Base-by-base conservation (phyloP, 176 grass and related monocot species). In the Miscanthus lutarioriparius region DNA sequence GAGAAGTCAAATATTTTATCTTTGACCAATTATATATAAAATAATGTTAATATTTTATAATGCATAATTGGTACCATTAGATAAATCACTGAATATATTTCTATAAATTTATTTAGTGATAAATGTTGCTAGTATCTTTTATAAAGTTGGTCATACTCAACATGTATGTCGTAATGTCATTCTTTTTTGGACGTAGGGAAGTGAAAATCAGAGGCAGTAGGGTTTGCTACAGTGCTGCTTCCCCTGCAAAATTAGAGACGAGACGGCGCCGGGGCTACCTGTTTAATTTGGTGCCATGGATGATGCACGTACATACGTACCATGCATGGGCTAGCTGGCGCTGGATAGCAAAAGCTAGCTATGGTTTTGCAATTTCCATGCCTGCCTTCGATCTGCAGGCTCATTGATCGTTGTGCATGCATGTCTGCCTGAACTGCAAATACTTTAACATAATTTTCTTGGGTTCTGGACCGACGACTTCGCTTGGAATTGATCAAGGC, bases 391-490 rank as follows among this genome's bases (percentile, higher is more conserved):
- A n/a, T 5, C 0, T 10, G 59, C 80, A 73, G 73, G 36, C 72
- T 8, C 41, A 77, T 75, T 56, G 25, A 86, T 73, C 76, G 84
- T 1, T 66, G 38, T 20, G 26, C 76, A 79, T 79, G 62, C 64
- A 67, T 88, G 74, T 33, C 83, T 87, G 67, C 81, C 39, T 56
- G 35, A 3, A 59, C 53, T 22, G 53, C 39, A 69, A 79, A 72
- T 81, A 47, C 80, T 49, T 64, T n/a, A 53, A 78, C 33, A 40
- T 74, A 72, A 72, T 72, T 76, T 44, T 67, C 23, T 76, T 53
- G 72, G 82, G 44, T 70, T 69, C 74, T 77, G 61, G 30, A 80
- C 43, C 43, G 33, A 77, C n/a, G 74, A 85, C 73, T 84, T 75
- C 61, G 10, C 43, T 75, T 85, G 74, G 51, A 79, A 71, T 63